Conservation (phyloP, 352 stramenopile species). For the Globisporangium parvum region DNA sequence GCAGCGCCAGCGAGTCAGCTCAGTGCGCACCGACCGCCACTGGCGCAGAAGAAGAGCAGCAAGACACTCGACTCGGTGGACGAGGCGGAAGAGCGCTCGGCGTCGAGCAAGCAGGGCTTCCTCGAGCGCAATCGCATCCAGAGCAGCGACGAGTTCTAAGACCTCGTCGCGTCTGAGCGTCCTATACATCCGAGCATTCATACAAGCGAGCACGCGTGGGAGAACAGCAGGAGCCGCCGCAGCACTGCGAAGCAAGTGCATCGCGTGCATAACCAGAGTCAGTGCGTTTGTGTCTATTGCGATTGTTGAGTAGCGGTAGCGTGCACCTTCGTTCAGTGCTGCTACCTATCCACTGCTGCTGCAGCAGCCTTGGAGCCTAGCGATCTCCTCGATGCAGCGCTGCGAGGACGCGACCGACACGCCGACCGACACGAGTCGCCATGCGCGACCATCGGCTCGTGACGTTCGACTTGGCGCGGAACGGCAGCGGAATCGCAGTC, state of each 20-base stretch:
- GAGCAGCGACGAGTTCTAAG: constrained; percentile 57
- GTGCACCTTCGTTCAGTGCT: no score
- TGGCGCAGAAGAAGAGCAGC: constrained; percentile 16
- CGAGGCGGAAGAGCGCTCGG: constrained; percentile 12
- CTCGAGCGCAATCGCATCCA: constrained; percentile 43
- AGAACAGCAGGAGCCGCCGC: background rate
- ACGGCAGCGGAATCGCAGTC: background rate
- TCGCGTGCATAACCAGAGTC: background rate
- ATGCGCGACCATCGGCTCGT: constrained; percentile 9
- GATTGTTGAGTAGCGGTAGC: no score
- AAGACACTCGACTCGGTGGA: constrained; percentile 6
- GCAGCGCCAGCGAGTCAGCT: background rate
- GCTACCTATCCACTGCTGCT: background rate
- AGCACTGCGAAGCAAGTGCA: background rate
- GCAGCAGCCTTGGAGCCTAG: background rate
- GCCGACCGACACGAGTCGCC: background rate
- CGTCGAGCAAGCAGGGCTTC: constrained; percentile 43
- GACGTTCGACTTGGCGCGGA: constrained; percentile 13
- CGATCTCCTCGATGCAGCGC: constrained; percentile 3
- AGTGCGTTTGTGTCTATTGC: no score
- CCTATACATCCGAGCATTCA: no score
- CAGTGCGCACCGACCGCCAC: constrained; percentile 3
- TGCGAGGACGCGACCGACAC: constrained; percentile 1
- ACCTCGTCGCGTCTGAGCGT: background rate
- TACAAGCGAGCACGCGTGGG: background rate